A percentile compares a stretch with the other conserved stretches of the same genome.
Evolutionary conservation across 768 basidiomycete genomes (phyloP).

Genomic region (Serendipita vermifera): DNA sequence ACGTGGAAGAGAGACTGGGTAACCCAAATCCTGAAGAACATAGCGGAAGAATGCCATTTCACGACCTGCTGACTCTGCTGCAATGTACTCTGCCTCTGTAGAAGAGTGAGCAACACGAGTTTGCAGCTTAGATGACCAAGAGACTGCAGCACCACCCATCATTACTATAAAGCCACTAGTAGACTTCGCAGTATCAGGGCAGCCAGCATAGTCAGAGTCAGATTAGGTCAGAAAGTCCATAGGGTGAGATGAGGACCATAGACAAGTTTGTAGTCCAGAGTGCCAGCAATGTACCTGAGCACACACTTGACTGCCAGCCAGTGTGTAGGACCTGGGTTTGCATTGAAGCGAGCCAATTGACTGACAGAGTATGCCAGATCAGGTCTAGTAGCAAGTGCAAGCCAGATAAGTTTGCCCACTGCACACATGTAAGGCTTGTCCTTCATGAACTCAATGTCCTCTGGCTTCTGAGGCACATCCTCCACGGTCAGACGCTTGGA

Average conservation of each 20-base stretch:
- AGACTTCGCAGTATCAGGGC: no score
- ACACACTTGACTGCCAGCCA: conserved; percentile 1
- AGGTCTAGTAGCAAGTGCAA: background rate
- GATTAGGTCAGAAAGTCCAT: no score
- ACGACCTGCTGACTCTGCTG: conserved; percentile 23
- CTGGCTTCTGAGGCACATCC: no score
- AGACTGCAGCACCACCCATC: conserved; percentile 25
- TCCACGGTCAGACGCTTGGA: no score
- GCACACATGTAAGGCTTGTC: background rate
- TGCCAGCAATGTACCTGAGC: conserved; percentile 1
- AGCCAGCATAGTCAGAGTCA: no score
- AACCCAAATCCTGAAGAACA: no score
- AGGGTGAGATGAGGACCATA: no score
- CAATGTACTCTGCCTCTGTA: conserved; percentile 35
- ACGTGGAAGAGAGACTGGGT: conserved; percentile 28
- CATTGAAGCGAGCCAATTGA: background rate
- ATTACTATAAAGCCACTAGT: conserved; percentile 25
- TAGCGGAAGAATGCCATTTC: no score
- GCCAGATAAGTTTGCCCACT: background rate
- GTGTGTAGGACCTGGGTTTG: background rate
- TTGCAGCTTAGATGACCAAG: conserved; percentile 33
- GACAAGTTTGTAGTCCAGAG: background rate
- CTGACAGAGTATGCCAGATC: background rate
- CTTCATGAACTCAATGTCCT: no score
- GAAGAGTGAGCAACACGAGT: conserved; percentile 27